phyloP scores from a whole-genome alignment of 2,329 filamentous ascomycete genomes.

The Rhynchosporium agropyri region DNA sequence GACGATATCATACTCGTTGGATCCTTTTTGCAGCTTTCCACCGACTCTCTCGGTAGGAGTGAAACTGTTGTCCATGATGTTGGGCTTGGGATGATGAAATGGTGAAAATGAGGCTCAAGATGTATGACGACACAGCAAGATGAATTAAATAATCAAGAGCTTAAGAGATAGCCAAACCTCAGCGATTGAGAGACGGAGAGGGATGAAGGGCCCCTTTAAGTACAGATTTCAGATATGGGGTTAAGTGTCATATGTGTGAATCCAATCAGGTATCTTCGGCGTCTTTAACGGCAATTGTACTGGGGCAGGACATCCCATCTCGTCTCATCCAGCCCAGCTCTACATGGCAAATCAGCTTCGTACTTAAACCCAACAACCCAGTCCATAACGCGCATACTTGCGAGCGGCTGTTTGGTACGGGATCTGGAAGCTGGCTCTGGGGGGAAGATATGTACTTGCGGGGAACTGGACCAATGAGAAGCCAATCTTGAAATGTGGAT shows the following conservation, averaged over 20 bases:
- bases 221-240: slow-evolving; percentile 7
- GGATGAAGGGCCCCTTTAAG: slow-evolving; percentile 2
- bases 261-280: slow-evolving; percentile 14
- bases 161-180: not conserved
- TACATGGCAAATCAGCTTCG: slow-evolving; percentile 21
- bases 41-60: slow-evolving; percentile 27
- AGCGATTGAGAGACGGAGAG: not conserved
- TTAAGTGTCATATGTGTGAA: no score
- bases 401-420: slow-evolving; percentile 26
- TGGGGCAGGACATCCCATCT: slow-evolving; percentile 14
- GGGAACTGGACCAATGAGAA: slow-evolving; percentile 18
- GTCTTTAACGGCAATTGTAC: slow-evolving; percentile 31
- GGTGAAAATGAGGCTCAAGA: not conserved
- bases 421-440: slow-evolving; percentile 21
- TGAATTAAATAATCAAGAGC: not conserved
- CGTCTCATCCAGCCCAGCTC: slow-evolving; percentile 14
- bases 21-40: slow-evolving; percentile 7
- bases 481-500: not conserved
- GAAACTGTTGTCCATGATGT: slow-evolving; percentile 35
- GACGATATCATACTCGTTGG: slow-evolving; percentile 63
- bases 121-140: slow-evolving; percentile 14
- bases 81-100: not conserved
- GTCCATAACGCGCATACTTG: slow-evolving; percentile 17
- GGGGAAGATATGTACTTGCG: slow-evolving; percentile 20
- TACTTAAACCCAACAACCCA: slow-evolving; percentile 17